phyloP scores from a whole-genome alignment of 768 basidiomycete genomes.

The Vararia minispora region DNA sequence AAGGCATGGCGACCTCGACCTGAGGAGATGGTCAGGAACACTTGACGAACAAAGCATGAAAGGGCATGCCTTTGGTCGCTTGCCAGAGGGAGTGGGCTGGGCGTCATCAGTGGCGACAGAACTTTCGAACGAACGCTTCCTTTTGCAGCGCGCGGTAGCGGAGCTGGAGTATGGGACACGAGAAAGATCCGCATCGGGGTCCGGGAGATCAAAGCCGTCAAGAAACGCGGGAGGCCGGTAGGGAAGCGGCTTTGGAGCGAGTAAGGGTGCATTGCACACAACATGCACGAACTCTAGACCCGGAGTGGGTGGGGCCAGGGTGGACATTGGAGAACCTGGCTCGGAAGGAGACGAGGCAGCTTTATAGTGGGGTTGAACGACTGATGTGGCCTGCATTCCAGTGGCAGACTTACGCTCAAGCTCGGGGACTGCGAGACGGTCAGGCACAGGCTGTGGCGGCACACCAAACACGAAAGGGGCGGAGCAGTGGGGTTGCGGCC shows the following conservation, averaged over 20 bases:
- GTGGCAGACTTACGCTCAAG: slow-evolving; percentile 18
- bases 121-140: too few relatives aligned
- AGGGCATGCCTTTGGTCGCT: too few relatives aligned
- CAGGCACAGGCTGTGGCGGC: too few relatives aligned
- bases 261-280: slow-evolving; percentile 55
- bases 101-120: too few relatives aligned
- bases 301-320: slow-evolving; percentile 19
- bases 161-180: slow-evolving; percentile 54
- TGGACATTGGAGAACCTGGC: slow-evolving; percentile 17
- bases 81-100: background rate
- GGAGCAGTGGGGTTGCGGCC: slow-evolving; percentile 1
- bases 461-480: too few relatives aligned
- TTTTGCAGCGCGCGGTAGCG: slow-evolving; percentile 35
- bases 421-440: slow-evolving; percentile 7
- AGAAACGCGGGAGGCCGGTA: slow-evolving; percentile 62
- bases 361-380: slow-evolving; percentile 12
- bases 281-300: slow-evolving; percentile 28
- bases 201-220: slow-evolving; percentile 52
- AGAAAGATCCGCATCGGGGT: slow-evolving; percentile 59
- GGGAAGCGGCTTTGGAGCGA: slow-evolving; percentile 58
- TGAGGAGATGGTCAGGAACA: too few relatives aligned
- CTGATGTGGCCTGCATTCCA: background rate
- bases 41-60: too few relatives aligned
- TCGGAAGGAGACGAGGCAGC: slow-evolving; percentile 34
- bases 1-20: too few relatives aligned